These are phyloP conservation scores for Tuber aestivum DNA, from an alignment of 495 filamentous ascomycete species.

Conservation along the genomic window DNA sequence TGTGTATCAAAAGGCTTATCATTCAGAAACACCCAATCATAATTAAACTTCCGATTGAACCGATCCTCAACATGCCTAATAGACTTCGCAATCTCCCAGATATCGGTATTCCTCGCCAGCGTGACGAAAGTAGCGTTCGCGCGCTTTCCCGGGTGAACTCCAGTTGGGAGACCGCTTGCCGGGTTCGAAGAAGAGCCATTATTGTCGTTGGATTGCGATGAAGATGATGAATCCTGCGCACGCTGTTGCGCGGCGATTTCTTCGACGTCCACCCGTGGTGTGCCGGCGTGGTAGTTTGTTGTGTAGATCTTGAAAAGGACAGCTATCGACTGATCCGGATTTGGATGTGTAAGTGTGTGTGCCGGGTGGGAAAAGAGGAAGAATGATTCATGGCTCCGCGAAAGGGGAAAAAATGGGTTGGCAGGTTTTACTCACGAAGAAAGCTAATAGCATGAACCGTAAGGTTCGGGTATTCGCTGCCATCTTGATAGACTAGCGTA, in stretches of 20 bases:
- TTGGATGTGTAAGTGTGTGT: not conserved
- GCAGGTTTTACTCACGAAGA: conserved; percentile 59
- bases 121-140: conserved; percentile 98
- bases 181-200: conserved; percentile 14
- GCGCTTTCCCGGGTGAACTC: conserved; percentile 56
- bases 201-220: conserved; percentile 7
- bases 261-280: conserved; percentile 22
- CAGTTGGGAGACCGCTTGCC: conserved; percentile 46
- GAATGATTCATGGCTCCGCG: not conserved
- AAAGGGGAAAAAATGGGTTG: not conserved
- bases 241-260: conserved; percentile 29
- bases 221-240: not conserved
- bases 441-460: conserved; percentile 83
- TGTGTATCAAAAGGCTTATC: conserved; percentile 84
- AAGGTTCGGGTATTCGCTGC: conserved; percentile 47
- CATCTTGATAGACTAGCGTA: conserved; percentile 23
- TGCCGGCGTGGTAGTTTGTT: conserved; percentile 44
- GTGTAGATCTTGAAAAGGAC: conserved; percentile 42
- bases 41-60: conserved; percentile 92
- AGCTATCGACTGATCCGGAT: conserved; percentile 26
- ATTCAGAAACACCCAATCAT: conserved; percentile 99
- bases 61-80: conserved; percentile 95
- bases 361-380: not conserved
- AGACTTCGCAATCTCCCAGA: conserved; percentile 93
- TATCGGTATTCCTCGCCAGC: conserved; percentile 80